Percentiles rank a stretch among this genome's conserved stretches.
Evolutionary conservation across 2,329 filamentous ascomycete genomes (phyloP).

Genomic region (Fusarium decemcellulare): DNA sequence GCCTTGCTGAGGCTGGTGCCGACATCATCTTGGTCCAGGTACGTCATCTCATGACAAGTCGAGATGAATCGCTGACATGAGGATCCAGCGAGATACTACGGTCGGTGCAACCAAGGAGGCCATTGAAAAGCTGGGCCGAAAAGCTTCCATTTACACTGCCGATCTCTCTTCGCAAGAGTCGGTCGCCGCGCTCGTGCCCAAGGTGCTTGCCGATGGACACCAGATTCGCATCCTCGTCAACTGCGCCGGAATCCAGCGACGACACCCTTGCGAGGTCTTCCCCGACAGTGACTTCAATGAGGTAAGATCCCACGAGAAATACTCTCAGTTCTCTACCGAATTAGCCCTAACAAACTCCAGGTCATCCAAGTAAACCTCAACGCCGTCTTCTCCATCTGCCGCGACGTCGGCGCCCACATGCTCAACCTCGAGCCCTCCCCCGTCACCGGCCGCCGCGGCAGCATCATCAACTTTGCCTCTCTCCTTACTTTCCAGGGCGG

Average conservation of each 20-base stretch:
- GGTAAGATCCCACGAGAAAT: conserved; percentile 49
- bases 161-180: conserved; percentile 75
- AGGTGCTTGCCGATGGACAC: conserved; percentile 73
- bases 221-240: conserved; percentile 85
- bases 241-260: conserved; percentile 87
- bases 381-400: conserved; percentile 83
- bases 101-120: conserved; percentile 69
- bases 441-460: conserved; percentile 71
- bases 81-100: conserved; percentile 57
- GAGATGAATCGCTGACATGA: conserved; percentile 9
- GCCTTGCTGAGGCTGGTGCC: conserved; percentile 71
- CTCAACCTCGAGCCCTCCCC: conserved; percentile 67
- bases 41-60: conserved; percentile 27
- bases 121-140: conserved; percentile 76
- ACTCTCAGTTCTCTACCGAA: background rate
- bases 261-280: conserved; percentile 82
- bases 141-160: conserved; percentile 76
- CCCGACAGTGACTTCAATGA: conserved; percentile 84
- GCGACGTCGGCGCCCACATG: conserved; percentile 86
- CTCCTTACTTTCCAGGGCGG: conserved; percentile 90
- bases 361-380: conserved; percentile 91
- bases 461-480: conserved; percentile 88
- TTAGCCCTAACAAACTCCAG: conserved; percentile 47
- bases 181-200: conserved; percentile 72
- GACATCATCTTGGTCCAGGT: conserved; percentile 70